A percentile compares a stretch with the other conserved stretches of the same genome.
phyloP scores from a whole-genome alignment of 1,139 yeast genomes.

The Wickerhamomyces sp. region DNA sequence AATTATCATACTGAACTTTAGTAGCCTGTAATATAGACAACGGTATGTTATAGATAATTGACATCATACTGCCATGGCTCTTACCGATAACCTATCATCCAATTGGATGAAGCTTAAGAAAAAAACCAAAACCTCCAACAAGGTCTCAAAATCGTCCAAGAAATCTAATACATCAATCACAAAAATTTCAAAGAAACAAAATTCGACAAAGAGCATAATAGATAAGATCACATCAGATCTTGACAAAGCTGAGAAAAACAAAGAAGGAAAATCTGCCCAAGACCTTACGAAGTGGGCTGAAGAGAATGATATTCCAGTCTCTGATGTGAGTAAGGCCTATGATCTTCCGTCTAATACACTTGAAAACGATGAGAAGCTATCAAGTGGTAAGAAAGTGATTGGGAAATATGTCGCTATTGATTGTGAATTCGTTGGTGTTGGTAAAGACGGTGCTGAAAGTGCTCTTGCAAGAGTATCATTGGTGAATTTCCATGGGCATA shows the following conservation, averaged over 20 bases:
- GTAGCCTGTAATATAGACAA: no score
- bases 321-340: conserved; percentile 12
- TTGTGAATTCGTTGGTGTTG: conserved; percentile 94
- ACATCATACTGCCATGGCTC: background rate
- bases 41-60: no score
- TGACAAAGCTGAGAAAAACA: conserved; percentile 9
- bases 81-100: conserved; percentile 1
- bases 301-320: conserved; percentile 18
- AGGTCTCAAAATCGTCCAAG: conserved; percentile 1
- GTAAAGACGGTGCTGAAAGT: conserved; percentile 62
- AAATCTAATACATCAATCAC: background rate
- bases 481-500: conserved; percentile 76
- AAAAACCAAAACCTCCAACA: conserved; percentile 4
- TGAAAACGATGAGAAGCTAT: conserved; percentile 5
- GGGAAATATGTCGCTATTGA: conserved; percentile 83
- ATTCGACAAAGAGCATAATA: conserved; percentile 11
- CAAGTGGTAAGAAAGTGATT: conserved; percentile 26
- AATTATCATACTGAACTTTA: background rate
- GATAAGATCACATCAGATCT: conserved; percentile 14
- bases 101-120: conserved; percentile 17
- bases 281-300: conserved; percentile 14
- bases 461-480: conserved; percentile 84
- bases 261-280: conserved; percentile 4
- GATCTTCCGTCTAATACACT: conserved; percentile 10
- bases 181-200: background rate